Conservation (phyloP, 768 basidiomycete species). For the Rubroboletus satanas region DNA sequence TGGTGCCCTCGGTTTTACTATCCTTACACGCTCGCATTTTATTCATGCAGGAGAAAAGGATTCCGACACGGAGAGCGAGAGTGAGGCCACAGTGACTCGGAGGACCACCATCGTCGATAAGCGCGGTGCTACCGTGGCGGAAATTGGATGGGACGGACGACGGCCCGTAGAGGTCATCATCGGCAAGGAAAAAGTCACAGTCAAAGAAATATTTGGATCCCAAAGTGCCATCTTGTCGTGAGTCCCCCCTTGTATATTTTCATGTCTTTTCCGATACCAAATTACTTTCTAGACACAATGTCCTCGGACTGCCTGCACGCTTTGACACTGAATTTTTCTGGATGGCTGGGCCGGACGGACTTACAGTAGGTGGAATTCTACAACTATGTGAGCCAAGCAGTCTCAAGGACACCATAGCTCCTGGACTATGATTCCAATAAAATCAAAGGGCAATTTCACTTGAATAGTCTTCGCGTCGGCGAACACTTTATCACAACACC, state of each 20-base stretch:
- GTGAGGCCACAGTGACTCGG: conserved; percentile 28
- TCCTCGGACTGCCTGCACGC: conserved; percentile 58
- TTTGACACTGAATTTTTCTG: conserved; percentile 60
- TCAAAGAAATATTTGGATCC: conserved; percentile 56
- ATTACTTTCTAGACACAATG: conserved; percentile 42
- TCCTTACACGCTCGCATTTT: conserved; percentile 40
- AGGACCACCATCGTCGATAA: conserved; percentile 44
- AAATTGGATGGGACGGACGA: conserved; percentile 51
- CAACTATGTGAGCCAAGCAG: neutral
- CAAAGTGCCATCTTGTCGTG: conserved; percentile 54
- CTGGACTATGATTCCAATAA: conserved; percentile 50
- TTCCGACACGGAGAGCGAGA: conserved; percentile 29
- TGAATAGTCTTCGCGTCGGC: conserved; percentile 46
- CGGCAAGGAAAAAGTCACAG: conserved; percentile 45
- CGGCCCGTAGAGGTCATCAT: conserved; percentile 50
- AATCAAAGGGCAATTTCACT: conserved; percentile 48
- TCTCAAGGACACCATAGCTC: conserved; percentile 34
- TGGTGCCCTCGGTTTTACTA: conserved; percentile 45
- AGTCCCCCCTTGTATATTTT: conserved; percentile 14
- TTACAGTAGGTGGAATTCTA: conserved; percentile 40
- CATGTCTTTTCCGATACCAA: neutral
- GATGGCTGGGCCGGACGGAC: conserved; percentile 51
- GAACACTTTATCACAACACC: conserved; percentile 46
- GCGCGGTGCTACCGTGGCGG: conserved; percentile 40
- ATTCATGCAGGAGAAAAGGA: conserved; percentile 26